These are phyloP conservation scores for Lepidopterella palustris DNA, from an alignment of 495 filamentous ascomycete species.

Conservation along the genomic window DNA sequence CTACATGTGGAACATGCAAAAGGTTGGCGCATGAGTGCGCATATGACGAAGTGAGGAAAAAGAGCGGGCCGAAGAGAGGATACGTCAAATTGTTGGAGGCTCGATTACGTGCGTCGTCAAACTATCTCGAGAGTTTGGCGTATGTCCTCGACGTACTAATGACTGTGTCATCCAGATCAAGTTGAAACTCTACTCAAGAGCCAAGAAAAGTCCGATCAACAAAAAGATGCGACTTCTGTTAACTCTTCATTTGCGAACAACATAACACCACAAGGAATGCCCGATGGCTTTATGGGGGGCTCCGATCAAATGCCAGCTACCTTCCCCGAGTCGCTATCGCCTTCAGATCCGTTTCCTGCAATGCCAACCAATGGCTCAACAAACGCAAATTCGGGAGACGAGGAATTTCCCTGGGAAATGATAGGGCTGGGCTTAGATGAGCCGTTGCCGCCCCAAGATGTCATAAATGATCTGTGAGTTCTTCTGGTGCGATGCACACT, in stretches of 20 bases:
- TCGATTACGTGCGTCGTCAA: slow-evolving; percentile 64
- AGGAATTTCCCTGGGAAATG: slow-evolving; percentile 67
- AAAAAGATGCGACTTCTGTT: slow-evolving; percentile 7
- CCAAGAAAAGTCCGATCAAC: slow-evolving; percentile 42
- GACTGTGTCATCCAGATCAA: slow-evolving; percentile 56
- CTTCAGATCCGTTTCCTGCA: slow-evolving; percentile 23
- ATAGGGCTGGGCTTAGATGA: slow-evolving; percentile 90
- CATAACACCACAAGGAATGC: slow-evolving; percentile 5
- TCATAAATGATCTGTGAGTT: slow-evolving; percentile 81
- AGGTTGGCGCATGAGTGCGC: slow-evolving; percentile 84
- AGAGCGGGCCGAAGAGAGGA: slow-evolving; percentile 95
- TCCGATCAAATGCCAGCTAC: slow-evolving; percentile 2
- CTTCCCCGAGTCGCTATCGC: slow-evolving; percentile 21
- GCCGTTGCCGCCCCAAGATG: slow-evolving; percentile 77
- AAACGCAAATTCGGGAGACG: slow-evolving; percentile 27
- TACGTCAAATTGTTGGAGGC: slow-evolving; percentile 98
- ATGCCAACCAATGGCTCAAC: slow-evolving; percentile 17
- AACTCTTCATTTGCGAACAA: slow-evolving; percentile 16
- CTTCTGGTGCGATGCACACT: not conserved
- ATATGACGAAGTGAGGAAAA: slow-evolving; percentile 93
- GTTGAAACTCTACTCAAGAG: slow-evolving; percentile 88
- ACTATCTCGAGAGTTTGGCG: slow-evolving; percentile 11
- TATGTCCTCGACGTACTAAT: not conserved
- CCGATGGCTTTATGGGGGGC: slow-evolving; percentile 3
- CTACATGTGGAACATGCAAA: slow-evolving; percentile 89